Evolutionary conservation across 2,329 filamentous ascomycete genomes (phyloP), one percentile per base, ranked within the genome.

Genomic region (Akanthomyces uredinophilus): DNA sequence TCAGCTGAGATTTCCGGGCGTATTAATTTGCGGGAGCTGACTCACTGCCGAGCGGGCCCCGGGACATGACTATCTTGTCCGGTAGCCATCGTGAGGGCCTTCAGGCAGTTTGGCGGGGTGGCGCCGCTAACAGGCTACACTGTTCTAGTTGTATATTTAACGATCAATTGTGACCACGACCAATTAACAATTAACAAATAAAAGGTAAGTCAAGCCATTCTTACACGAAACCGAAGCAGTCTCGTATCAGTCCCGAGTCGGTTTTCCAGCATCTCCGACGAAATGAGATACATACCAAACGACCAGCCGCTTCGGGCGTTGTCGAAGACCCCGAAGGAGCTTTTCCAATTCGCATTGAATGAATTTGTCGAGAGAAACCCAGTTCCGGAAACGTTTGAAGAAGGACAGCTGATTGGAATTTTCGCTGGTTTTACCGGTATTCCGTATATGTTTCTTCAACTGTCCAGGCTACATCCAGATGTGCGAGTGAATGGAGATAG

Each of bases 391-490:
- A 63, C 67, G 3, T 78, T 79, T 60, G 63, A 69, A 7, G 68
- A 68, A 14, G 68, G 69, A 13, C 65, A 71, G 16, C 70, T 79
- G 14, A 73, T 76, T n/a, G 83, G 83, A 0, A 68, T 86, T 14
- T 83, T 80, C 66, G 74, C 72, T 2, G 84, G 83, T 1, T 83
- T 82, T 18, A 85, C 82, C 2, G 81, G 81, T 16, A 72, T 84
- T n/a, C 80, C 82, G 5, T 83, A 83, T 64, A 74, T 86, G 11
- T 83, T 86, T 70, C 77, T 82, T 24, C 74, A 75, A 10, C 72
- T 85, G 3, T 81, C 79, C 6, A 69, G 70, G 2, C 64, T 70
- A 2, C 75, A 80, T 27, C 80, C 82, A 0, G 69, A 78, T 43
- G 64, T 84, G 1, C 65, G 70, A 11, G 72, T 85, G 62, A 70